phyloP scores from a whole-genome alignment of 1,284 basidiomycete genomes.

The Cutaneotrichosporon cavernicola region DNA sequence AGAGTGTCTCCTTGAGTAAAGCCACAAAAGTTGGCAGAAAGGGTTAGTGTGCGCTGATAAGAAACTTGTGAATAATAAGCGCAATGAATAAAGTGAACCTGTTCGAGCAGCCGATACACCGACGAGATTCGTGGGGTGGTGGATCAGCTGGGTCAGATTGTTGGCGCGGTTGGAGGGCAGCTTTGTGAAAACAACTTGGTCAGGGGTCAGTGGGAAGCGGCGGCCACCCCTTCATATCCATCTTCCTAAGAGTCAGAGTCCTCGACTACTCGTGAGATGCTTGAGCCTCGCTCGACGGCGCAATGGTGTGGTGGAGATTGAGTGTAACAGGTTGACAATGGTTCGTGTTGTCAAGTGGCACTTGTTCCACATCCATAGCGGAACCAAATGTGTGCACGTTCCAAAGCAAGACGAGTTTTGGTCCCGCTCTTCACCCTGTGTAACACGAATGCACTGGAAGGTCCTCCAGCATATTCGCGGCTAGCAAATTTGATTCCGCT shows the following conservation, averaged over 20 bases:
- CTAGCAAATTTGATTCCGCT: neutral
- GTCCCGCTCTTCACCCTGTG: neutral
- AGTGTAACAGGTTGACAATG: neutral
- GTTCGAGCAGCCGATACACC: no score
- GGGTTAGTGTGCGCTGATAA: neutral
- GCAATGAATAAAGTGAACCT: no score
- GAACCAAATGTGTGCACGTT: neutral
- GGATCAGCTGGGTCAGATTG: no score
- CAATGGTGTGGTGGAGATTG: neutral
- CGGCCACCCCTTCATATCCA: neutral
- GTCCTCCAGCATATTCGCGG: neutral
- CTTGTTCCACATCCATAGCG: no score
- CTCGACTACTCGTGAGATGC: neutral
- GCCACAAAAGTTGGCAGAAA: neutral
- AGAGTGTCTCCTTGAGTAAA: slow-evolving; percentile 18
- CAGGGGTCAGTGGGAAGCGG: no score
- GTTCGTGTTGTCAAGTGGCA: neutral
- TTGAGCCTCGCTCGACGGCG: neutral
- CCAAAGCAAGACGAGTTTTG: neutral
- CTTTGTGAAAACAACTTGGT: no score
- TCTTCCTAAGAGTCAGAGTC: neutral
- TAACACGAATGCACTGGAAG: neutral
- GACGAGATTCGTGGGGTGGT: no score
- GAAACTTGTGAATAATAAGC: neutral
- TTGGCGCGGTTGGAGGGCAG: no score